These are phyloP conservation scores for Trichoderma gamsii DNA, from an alignment of 495 filamentous ascomycete genomes.

Conservation along the genomic window DNA sequence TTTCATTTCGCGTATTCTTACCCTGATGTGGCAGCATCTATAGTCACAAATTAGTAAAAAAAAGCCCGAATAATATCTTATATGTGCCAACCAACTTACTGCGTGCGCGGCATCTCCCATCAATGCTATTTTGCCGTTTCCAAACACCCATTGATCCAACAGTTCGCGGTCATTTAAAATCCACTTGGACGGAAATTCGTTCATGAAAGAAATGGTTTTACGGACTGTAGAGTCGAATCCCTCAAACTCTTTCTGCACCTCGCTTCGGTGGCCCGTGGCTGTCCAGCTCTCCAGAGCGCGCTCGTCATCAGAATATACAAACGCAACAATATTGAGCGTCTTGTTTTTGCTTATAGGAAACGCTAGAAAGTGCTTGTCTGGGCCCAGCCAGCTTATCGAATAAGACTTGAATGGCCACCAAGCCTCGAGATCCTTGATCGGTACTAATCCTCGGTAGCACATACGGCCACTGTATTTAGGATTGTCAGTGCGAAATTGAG, in stretches of 20 bases:
- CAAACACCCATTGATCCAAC: constrained; percentile 31
- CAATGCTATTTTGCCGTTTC: constrained; percentile 28
- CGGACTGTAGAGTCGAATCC: constrained; percentile 26
- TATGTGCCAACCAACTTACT: neutral
- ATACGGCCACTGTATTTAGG: constrained; percentile 42
- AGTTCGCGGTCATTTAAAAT: constrained; percentile 37
- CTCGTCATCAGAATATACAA: constrained; percentile 30
- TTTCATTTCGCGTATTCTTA: neutral
- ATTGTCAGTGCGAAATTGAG: constrained; percentile 27
- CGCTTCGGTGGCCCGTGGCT: constrained; percentile 26
- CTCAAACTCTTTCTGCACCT: constrained; percentile 34
- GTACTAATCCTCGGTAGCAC: constrained; percentile 44
- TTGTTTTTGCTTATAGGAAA: constrained; percentile 39
- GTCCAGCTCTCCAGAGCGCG: constrained; percentile 32
- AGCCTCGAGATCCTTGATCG: constrained; percentile 34
- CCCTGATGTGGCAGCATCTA: constrained; percentile 11
- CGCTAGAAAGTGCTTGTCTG: constrained; percentile 39
- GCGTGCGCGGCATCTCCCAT: constrained; percentile 38
- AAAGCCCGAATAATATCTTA: constrained; percentile 13
- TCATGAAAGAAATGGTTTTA: constrained; percentile 25
- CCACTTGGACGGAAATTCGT: constrained; percentile 35
- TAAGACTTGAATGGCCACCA: constrained; percentile 28
- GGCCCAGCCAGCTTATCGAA: constrained; percentile 31
- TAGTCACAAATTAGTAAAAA: neutral
- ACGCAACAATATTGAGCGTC: constrained; percentile 45